phyloP scores from a whole-genome alignment of 495 filamentous ascomycete genomes.

The Oleoguttula mirabilis region DNA sequence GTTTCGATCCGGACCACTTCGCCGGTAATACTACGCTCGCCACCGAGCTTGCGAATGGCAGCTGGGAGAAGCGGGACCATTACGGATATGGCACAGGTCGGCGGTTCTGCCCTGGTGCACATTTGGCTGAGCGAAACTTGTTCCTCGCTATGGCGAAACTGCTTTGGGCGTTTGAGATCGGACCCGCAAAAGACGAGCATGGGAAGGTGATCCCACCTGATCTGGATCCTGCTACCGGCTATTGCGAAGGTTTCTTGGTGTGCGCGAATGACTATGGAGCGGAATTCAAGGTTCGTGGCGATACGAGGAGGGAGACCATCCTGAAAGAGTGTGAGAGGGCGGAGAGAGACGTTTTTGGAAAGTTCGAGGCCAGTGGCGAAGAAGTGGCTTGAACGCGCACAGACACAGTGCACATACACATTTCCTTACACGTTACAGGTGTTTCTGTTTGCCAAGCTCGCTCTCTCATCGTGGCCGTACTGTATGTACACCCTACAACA shows the following conservation, averaged over 20 bases:
- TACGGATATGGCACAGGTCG: conserved; percentile 22
- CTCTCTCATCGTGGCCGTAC: too few relatives aligned
- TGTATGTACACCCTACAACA: too few relatives aligned
- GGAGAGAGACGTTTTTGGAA: conserved; percentile 10
- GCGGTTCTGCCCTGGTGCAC: conserved; percentile 22
- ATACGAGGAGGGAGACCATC: conserved; percentile 28
- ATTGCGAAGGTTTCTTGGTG: conserved; percentile 34
- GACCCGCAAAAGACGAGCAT: neutral
- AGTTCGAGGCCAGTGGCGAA: conserved; percentile 5
- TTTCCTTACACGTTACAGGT: too few relatives aligned
- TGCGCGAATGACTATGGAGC: conserved; percentile 30
- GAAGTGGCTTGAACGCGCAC: conserved; percentile 9
- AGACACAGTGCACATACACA: too few relatives aligned
- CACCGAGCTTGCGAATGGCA: conserved; percentile 18
- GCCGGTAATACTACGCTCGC: conserved; percentile 14
- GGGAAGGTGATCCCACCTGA: conserved; percentile 8
- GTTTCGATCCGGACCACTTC: conserved; percentile 23
- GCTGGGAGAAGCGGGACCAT: conserved; percentile 20
- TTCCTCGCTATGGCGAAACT: conserved; percentile 20
- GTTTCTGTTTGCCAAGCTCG: too few relatives aligned
- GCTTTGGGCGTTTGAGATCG: conserved; percentile 20
- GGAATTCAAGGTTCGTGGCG: conserved; percentile 25
- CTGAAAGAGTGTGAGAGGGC: conserved; percentile 25
- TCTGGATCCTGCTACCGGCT: conserved; percentile 23
- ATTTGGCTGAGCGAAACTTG: conserved; percentile 20